Conservation (phyloP, 139 green algal genomes). For the Mesostigma viride region DNA sequence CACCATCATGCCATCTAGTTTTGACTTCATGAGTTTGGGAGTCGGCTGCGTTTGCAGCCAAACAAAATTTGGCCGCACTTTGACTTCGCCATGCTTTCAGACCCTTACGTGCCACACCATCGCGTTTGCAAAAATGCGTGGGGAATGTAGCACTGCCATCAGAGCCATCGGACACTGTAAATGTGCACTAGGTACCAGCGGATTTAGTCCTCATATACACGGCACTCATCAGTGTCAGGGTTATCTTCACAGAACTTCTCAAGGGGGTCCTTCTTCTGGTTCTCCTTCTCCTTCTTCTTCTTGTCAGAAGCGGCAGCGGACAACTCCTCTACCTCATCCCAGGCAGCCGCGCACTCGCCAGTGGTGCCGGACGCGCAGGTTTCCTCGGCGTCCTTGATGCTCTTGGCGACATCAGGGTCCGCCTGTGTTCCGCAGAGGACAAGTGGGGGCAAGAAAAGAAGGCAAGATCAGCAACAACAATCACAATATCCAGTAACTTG, state of each 20-base stretch:
- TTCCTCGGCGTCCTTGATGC: slow-evolving; percentile 29
- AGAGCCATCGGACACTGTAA: too few species aligned
- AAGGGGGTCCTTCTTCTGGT: slow-evolving; percentile 19
- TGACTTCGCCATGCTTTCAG: too few species aligned
- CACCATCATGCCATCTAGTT: too few species aligned
- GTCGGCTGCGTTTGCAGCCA: too few species aligned
- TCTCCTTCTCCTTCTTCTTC: slow-evolving; percentile 2
- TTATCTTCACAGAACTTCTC: slow-evolving; percentile 32
- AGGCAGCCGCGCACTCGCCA: slow-evolving; percentile 31
- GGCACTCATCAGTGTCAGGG: slow-evolving; percentile 30
- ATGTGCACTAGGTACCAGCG: too few species aligned
- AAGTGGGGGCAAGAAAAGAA: slow-evolving; percentile 1
- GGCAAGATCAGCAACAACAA: too few species aligned
- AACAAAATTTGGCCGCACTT: too few species aligned
- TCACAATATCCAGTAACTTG: too few species aligned
- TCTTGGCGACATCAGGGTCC: slow-evolving; percentile 13
- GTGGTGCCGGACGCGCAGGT: slow-evolving; percentile 18
- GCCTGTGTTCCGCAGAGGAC: slow-evolving; percentile 10
- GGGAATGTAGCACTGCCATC: too few species aligned
- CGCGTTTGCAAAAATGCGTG: too few species aligned
- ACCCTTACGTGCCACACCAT: too few species aligned
- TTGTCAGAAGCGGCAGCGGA: slow-evolving; percentile 30
- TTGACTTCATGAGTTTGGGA: too few species aligned
- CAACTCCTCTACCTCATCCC: slow-evolving; percentile 41
- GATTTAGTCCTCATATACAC: slow-evolving; percentile 34